These are phyloP conservation scores for Cylindricascospora bacillispora DNA, from an alignment of 1,139 yeast species.

Conservation along the genomic window DNA sequence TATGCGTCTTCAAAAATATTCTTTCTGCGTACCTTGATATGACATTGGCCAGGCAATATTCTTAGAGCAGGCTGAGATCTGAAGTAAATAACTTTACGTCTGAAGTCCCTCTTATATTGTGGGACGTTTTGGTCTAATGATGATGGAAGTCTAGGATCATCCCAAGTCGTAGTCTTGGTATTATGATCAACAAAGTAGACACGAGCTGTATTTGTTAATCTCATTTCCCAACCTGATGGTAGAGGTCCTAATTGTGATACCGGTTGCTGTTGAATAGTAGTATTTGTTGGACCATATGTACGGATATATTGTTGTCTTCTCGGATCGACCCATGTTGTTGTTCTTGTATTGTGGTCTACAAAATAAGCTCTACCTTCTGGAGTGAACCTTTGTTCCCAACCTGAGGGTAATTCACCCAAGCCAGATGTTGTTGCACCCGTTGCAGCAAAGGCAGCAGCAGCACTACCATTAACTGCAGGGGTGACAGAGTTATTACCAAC, in stretches of 20 bases:
- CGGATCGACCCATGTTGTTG: conserved; percentile 99
- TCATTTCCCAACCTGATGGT: conserved; percentile 99
- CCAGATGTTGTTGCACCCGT: conserved; percentile 94
- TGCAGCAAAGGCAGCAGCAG: conserved; percentile 71
- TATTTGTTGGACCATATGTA: conserved; percentile 68
- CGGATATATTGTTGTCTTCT: conserved; percentile 97
- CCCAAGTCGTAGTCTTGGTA: conserved; percentile 99
- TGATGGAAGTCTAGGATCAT: conserved; percentile 96
- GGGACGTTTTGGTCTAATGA: conserved; percentile 97
- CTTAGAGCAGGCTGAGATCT: conserved; percentile 97
- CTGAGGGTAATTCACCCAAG: conserved; percentile 91
- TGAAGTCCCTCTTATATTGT: conserved; percentile 95
- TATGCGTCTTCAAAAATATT: conserved; percentile 95
- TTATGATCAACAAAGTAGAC: conserved; percentile 98
- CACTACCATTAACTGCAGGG: conserved; percentile 48
- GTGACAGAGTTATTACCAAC: conserved; percentile 28
- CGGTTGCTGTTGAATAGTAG: conserved; percentile 93
- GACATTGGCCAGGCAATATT: conserved; percentile 96
- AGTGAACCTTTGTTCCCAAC: conserved; percentile 98
- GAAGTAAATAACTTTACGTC: conserved; percentile 93
- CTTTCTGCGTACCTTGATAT: conserved; percentile 92
- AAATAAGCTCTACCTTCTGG: conserved; percentile 97
- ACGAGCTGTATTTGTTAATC: conserved; percentile 94
- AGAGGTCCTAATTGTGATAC: conserved; percentile 97
- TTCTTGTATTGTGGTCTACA: conserved; percentile 95